Evolutionary conservation across 345 rosid genomes (phyloP).

Genomic region (Lumnitzera racemosa): DNA sequence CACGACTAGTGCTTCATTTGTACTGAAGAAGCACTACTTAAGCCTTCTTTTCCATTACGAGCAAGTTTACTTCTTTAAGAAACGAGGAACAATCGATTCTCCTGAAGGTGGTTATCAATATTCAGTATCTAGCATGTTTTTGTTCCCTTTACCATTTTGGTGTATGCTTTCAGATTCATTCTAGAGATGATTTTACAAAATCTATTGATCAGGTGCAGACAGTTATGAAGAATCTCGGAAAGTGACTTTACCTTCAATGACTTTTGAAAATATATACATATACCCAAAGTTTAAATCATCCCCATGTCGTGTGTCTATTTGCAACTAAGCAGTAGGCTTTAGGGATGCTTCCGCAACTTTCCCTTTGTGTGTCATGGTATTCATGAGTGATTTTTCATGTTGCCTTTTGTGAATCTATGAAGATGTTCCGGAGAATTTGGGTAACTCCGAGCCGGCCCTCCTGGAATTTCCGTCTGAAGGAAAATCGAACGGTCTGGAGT

Average conservation of each 20-base stretch:
- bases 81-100: conserved; percentile 49
- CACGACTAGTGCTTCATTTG: conserved; percentile 95
- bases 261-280: no score
- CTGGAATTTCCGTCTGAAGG: conserved; percentile 47
- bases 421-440: conserved; percentile 39
- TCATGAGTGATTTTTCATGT: not conserved
- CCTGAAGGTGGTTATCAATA: conserved; percentile 37
- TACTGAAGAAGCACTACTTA: conserved; percentile 77
- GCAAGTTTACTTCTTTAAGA: conserved; percentile 71
- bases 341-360: no score
- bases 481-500: conserved; percentile 21
- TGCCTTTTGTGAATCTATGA: conserved; percentile 8
- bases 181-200: no score
- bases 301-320: no score
- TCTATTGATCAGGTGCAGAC: no score
- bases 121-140: not conserved
- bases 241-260: no score
- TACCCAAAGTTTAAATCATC: no score
- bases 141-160: conserved; percentile 6
- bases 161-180: not conserved
- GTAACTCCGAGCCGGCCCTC: conserved; percentile 46
- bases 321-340: no score
- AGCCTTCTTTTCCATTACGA: conserved; percentile 83
- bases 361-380: no score
- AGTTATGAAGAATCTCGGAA: no score